phyloP scores from a whole-genome alignment of 129 eudicot species.

The sunflower (Helianthus annuus) region DNA sequence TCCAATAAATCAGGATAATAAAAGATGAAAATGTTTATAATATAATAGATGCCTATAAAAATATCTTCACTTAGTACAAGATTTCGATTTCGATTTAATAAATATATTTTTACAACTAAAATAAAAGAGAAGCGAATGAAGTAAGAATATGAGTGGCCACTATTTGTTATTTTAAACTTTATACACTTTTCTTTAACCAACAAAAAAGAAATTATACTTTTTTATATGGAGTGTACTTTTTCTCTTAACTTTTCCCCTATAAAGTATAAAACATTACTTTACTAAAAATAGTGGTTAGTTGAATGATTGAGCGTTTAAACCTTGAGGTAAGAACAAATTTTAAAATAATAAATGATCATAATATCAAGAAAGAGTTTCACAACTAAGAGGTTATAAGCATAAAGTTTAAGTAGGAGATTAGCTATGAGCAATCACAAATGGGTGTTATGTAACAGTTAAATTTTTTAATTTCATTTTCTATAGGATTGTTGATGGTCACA shows the following conservation, averaged over 20 bases:
- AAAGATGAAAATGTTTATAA: not conserved
- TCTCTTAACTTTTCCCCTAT: conserved; percentile 19
- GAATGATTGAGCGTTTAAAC: conserved; percentile 33
- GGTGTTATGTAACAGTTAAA: too few relatives aligned
- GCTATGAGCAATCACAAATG: not conserved
- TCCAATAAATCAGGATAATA: not conserved
- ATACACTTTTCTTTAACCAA: conserved; percentile 32
- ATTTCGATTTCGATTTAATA: conserved; percentile 11
- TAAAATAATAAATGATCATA: not conserved
- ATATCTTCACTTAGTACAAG: conserved; percentile 16
- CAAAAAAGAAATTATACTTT: conserved; percentile 37
- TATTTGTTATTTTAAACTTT: conserved; percentile 26
- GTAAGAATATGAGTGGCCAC: conserved; percentile 31
- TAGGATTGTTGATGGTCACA: too few relatives aligned
- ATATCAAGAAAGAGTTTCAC: not conserved
- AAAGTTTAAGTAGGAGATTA: not conserved
- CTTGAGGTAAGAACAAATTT: not conserved
- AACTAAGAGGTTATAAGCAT: not conserved
- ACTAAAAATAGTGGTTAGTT: conserved; percentile 32
- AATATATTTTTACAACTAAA: not conserved
- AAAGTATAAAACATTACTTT: conserved; percentile 23
- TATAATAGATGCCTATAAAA: not conserved
- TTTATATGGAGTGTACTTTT: conserved; percentile 30
- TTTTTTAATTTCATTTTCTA: too few relatives aligned
- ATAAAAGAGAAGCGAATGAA: conserved; percentile 3